Base-by-base conservation (phyloP, 495 filamentous ascomycete species). In the Penicillium alfredii region DNA sequence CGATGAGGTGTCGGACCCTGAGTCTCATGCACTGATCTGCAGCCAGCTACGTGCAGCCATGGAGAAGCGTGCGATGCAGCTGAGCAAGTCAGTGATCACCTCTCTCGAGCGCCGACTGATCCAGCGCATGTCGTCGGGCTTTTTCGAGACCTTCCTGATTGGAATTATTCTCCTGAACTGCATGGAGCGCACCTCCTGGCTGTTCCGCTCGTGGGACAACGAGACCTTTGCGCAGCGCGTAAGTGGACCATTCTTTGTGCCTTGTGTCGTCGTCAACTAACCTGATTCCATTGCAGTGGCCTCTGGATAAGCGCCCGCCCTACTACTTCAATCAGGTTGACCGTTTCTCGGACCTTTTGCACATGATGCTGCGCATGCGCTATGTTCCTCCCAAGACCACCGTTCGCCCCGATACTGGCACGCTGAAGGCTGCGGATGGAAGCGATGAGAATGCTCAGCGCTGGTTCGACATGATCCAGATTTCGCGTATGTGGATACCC, bases 111-210 rank as follows among this genome's bases (percentile, higher is more conserved):
- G 80, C 6, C 68, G 76, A 15, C 68, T 86, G 3, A 63, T 90
- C n/a, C 81, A 83, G 42, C 77, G 83, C 28, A 76, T 78, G 53
- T 81, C 86, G 57, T 73, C 70, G 26, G 81, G 73, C 41, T 74
- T 75, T 47, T 87, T 88, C 41, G 78, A 81, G 49, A 86, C 82
- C 28, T 89, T 85, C 57, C 66, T 90, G 10, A 76, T 81, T 3
- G 75, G 80, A 8, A 60, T 90, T 38, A 73, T 92, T 22, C 70
- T 90, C 11, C 65, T 92, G 23, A 84, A 82, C 55, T 87, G 83
- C 38, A 74, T 89, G 7, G 86, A 92, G 60, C 82, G 86, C 53
- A 82, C 82, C n/a, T 83, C 78, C 34, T 89, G 85, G 81, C 71
- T 84, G 0, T 88, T 85, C 66, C 80, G 77, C 21, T 78, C 73